phyloP scores from a whole-genome alignment of 169 alveolate genomes.

The Cryptosporidium xiaoi region DNA sequence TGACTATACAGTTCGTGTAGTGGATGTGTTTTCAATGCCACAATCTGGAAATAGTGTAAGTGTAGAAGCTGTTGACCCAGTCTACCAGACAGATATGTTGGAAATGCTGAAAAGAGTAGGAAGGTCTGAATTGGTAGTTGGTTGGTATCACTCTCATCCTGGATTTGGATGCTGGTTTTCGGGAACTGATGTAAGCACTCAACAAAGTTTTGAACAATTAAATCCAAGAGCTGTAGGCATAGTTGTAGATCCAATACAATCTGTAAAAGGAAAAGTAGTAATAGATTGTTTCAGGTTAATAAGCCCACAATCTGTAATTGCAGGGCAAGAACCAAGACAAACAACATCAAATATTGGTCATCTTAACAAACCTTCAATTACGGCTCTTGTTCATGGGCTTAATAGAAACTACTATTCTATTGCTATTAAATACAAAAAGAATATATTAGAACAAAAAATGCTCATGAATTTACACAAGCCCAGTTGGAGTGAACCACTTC shows the following conservation, averaged over 20 bases:
- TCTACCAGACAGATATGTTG: slow-evolving; percentile 97
- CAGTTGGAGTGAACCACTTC: slow-evolving; percentile 95
- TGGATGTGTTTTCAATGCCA: slow-evolving; percentile 99
- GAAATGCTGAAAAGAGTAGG: slow-evolving; percentile 98
- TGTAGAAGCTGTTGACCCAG: slow-evolving; percentile 99
- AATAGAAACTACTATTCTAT: slow-evolving; percentile 97
- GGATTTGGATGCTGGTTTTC: slow-evolving; percentile 99
- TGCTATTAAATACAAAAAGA: slow-evolving; percentile 96
- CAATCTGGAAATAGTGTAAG: slow-evolving; percentile 97
- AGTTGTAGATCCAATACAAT: slow-evolving; percentile 99
- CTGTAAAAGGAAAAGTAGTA: slow-evolving; percentile 98
- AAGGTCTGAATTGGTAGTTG: slow-evolving; percentile 90
- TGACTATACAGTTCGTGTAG: slow-evolving; percentile 99
- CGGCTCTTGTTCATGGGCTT: slow-evolving; percentile 95
- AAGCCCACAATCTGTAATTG: slow-evolving; percentile 92
- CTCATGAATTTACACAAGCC: slow-evolving; percentile 94
- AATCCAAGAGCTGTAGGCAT: slow-evolving; percentile 98
- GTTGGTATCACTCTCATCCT: slow-evolving; percentile 99
- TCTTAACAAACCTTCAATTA: slow-evolving; percentile 88
- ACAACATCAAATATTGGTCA: slow-evolving; percentile 98
- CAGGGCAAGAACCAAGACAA: slow-evolving; percentile 98
- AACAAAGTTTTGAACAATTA: slow-evolving; percentile 98
- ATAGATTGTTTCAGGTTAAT: slow-evolving; percentile 99
- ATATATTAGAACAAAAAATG: slow-evolving; percentile 96
- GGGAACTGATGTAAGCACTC: slow-evolving; percentile 98